Percentiles rank a stretch among this genome's conserved stretches.
Evolutionary conservation across 139 green algal genomes (phyloP).

Genomic region (Bryopsis sp.): DNA sequence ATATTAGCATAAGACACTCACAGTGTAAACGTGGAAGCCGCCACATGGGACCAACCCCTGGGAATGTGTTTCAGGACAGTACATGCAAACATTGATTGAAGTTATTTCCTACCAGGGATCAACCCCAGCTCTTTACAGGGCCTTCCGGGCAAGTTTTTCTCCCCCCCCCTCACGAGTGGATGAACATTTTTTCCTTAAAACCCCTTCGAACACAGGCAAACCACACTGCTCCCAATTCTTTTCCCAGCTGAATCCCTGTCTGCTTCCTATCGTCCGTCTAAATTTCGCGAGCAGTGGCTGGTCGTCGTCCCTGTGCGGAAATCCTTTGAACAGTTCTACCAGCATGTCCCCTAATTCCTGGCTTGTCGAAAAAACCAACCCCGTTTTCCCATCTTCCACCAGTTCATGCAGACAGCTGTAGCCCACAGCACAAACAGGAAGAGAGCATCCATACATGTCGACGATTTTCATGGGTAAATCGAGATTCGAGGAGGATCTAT

Average conservation of each 20-base stretch:
- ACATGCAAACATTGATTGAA: no score
- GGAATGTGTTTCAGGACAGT: no score
- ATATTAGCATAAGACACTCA: no score
- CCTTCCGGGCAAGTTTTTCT: no score
- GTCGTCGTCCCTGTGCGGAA: conserved; percentile 8
- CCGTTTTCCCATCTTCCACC: conserved; percentile 58
- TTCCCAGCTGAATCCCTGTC: not conserved
- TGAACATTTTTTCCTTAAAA: not conserved
- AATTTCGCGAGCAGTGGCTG: not conserved
- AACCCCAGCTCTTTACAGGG: no score
- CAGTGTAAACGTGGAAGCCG: no score
- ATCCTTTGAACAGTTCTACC: conserved; percentile 38
- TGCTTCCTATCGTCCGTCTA: not conserved
- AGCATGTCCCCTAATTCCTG: conserved; percentile 56
- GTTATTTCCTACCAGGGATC: no score
- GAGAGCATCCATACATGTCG: conserved; percentile 92
- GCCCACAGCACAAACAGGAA: conserved; percentile 74
- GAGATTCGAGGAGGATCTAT: conserved; percentile 81
- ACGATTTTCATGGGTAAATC: conserved; percentile 99
- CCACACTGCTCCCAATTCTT: not conserved
- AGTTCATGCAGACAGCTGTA: conserved; percentile 83
- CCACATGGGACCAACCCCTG: no score
- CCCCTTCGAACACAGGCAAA: not conserved
- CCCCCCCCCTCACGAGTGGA: no score
- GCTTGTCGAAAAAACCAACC: conserved; percentile 62